These are phyloP conservation scores for Gaillardinia entomophila DNA, from an alignment of 805 yeast genomes.

Conservation along the genomic window DNA sequence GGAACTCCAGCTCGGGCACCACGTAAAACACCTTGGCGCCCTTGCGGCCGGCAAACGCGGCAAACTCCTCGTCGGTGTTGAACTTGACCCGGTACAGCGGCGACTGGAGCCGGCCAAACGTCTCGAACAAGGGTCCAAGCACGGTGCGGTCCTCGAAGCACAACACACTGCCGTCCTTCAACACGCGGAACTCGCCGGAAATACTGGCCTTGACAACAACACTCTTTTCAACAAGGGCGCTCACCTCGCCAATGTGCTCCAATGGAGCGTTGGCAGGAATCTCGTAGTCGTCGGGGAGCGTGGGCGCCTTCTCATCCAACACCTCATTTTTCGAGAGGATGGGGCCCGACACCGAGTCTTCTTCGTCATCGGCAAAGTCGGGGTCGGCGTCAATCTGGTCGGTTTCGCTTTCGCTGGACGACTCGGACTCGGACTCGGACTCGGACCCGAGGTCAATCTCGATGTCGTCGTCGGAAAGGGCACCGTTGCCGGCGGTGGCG, in stretches of 20 bases:
- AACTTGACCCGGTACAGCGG: conserved; percentile 80
- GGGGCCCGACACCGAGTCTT: conserved; percentile 48
- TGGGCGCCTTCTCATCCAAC: conserved; percentile 59
- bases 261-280: conserved; percentile 60
- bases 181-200: conserved; percentile 80
- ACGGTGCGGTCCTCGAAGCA: conserved; percentile 68
- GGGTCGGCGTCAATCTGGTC: conserved; percentile 1
- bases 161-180: conserved; percentile 74
- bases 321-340: conserved; percentile 76
- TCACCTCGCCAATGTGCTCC: conserved; percentile 65
- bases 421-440: conserved; percentile 3
- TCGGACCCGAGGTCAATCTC: conserved; percentile 5
- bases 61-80: conserved; percentile 44
- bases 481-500: too few relatives aligned
- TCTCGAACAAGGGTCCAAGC: conserved; percentile 78
- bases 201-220: conserved; percentile 63
- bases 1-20: conserved; percentile 73
- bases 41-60: conserved; percentile 38
- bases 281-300: conserved; percentile 59
- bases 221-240: conserved; percentile 64
- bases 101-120: conserved; percentile 78
- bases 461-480: conserved; percentile 12
- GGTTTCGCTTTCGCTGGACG: conserved; percentile 1
- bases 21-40: conserved; percentile 68
- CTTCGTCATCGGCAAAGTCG: conserved; percentile 37